Evolutionary conservation across 495 filamentous ascomycete species (phyloP), one percentile per base, ranked within the genome.

Genomic region (Terfezia boudieri): DNA sequence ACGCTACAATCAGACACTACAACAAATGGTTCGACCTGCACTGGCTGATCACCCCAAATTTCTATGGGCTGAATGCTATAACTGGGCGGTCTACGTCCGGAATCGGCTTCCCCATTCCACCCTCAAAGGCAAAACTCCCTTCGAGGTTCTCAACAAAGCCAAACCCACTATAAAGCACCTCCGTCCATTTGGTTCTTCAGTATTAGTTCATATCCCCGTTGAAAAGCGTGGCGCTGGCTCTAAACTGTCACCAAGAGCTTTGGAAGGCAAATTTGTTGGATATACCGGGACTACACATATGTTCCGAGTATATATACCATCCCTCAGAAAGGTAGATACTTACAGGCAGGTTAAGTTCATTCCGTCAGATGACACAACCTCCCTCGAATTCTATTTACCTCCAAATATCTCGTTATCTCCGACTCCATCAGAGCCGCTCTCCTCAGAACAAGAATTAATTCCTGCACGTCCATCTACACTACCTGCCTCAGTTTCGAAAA

Each of bases 1-100:
- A 41, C 36, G 53, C 26, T 38, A 52, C 36, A 58, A 58, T 41
- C 8, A 41, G 38, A 55, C 48, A 0, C 54, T 58, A 2, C 32
- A 16, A 4, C n/a, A 4, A 22, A 26, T 50, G 6, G 35, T 49
- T 2, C 12, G 37, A 26, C 12, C 36, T 1, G 49, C 52, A 37
- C 3, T 58, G 8, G 20, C 37, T 2, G 2, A 43, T 43, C 23
- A 1, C 1, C 49, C 49, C 1, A 10, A 10, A 43, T 10, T 10
- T 16, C 10, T 43, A 43, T 43, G 38, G 38, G 16, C 10, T 2
- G 10, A 43, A 43, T 10, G 16, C 38, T 43, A 11, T 2, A 43
- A 43, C 16, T 43, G 16, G 38, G 38, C 38, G 0, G 38, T 43
- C 2, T 43, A 43, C 2, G 10, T 16, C 38, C 2, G 2, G 10